Evolutionary conservation across 2,329 filamentous ascomycete genomes (phyloP).

Genomic region (Penicillium sp.): DNA sequence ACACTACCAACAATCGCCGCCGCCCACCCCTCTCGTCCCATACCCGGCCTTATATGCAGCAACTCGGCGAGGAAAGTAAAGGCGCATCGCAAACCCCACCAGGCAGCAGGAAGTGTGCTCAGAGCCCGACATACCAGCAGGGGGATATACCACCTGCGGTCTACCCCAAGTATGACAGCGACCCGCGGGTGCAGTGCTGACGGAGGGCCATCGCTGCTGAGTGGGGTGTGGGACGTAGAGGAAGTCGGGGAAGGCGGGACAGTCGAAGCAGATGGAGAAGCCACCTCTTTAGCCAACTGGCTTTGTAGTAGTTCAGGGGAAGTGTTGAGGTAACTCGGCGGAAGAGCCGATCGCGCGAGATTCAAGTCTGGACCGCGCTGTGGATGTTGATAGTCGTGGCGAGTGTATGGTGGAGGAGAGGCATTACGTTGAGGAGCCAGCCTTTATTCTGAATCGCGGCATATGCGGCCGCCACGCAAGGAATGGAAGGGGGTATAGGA

Average conservation of each 20-base stretch:
- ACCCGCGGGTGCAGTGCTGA: slow-evolving; percentile 69
- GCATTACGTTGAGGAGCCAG: slow-evolving; percentile 44
- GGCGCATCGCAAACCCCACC: slow-evolving; percentile 69
- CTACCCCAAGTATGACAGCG: slow-evolving; percentile 73
- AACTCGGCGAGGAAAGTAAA: slow-evolving; percentile 68
- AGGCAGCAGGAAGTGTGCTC: slow-evolving; percentile 68
- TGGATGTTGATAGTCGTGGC: slow-evolving; percentile 25
- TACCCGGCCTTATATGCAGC: slow-evolving; percentile 49
- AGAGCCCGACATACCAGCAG: slow-evolving; percentile 71
- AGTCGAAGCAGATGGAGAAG: slow-evolving; percentile 28
- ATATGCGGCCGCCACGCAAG: slow-evolving; percentile 38
- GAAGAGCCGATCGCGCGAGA: slow-evolving; percentile 15
- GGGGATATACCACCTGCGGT: slow-evolving; percentile 69
- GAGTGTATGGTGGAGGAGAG: slow-evolving; percentile 37
- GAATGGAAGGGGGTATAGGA: slow-evolving; percentile 4
- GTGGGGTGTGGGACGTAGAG: slow-evolving; percentile 31
- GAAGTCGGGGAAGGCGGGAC: slow-evolving; percentile 33
- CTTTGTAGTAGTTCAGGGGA: slow-evolving; percentile 13
- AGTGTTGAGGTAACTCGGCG: slow-evolving; percentile 15
- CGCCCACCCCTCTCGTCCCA: slow-evolving; percentile 45
- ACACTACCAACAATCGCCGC: slow-evolving; percentile 40
- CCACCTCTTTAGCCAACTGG: slow-evolving; percentile 32
- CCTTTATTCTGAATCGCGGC: slow-evolving; percentile 37
- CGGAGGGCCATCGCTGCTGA: slow-evolving; percentile 31
- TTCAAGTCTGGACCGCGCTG: slow-evolving; percentile 27